These are phyloP conservation scores for Glycine tomentella DNA, from an alignment of 306 rosid species.

Conservation along the genomic window DNA sequence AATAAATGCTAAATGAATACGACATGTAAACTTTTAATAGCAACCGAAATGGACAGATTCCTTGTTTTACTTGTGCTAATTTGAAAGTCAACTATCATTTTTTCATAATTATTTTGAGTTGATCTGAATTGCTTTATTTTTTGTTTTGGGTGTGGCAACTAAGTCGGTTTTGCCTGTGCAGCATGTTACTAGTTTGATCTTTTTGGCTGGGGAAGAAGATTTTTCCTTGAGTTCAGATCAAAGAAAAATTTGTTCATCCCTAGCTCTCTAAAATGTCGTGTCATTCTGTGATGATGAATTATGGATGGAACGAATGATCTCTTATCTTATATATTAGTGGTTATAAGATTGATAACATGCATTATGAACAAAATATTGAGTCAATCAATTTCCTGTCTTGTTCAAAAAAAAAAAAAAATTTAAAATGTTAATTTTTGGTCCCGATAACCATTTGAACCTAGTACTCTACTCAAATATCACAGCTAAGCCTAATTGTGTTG, in stretches of 20 bases:
- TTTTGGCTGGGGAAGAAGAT: background rate
- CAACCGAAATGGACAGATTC: too few species aligned
- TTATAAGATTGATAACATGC: too few species aligned
- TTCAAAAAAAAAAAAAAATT: background rate
- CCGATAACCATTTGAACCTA: background rate
- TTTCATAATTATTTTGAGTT: too few species aligned
- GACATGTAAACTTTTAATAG: too few species aligned
- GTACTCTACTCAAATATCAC: too few species aligned
- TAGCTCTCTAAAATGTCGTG: background rate
- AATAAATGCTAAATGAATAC: too few species aligned
- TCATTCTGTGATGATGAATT: background rate
- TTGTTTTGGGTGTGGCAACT: background rate
- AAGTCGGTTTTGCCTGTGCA: background rate
- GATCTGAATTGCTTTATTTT: background rate
- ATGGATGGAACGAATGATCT: background rate
- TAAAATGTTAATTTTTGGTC: background rate
- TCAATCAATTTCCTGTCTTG: background rate
- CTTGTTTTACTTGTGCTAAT: too few species aligned
- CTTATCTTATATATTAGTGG: background rate
- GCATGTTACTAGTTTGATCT: background rate
- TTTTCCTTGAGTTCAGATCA: background rate
- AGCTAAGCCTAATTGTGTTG: too few species aligned
- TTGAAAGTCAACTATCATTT: too few species aligned
- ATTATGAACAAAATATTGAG: background rate
- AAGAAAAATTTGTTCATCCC: background rate